These are phyloP conservation scores for Calonectria pteridis DNA, from an alignment of 2,329 filamentous ascomycete genomes.

Conservation along the genomic window DNA sequence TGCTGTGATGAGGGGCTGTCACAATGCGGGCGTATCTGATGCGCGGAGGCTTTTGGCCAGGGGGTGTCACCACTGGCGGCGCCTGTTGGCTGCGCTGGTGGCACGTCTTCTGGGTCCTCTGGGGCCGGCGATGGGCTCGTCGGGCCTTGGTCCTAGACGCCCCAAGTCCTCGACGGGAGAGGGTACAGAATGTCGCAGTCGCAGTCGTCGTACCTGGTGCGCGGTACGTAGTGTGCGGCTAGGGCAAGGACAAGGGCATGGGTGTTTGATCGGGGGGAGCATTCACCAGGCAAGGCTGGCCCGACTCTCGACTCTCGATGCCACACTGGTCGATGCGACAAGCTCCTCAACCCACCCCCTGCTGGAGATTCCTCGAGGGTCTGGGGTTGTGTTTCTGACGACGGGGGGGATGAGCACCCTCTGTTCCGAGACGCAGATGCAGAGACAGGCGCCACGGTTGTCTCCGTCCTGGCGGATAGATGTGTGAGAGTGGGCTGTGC, in stretches of 20 bases:
- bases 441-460: constrained; percentile 6
- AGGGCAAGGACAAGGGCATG: not conserved
- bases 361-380: constrained; percentile 12
- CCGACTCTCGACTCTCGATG: constrained; percentile 17
- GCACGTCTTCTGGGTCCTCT: constrained; percentile 2
- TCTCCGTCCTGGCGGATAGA: constrained; percentile 16
- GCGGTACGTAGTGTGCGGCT: constrained; percentile 11
- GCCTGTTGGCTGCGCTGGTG: constrained; percentile 1
- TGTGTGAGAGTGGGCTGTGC: constrained; percentile 19
- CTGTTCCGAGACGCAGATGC: constrained; percentile 5
- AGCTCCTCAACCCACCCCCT: constrained; percentile 9
- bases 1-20: constrained; percentile 16
- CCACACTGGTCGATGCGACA: constrained; percentile 19
- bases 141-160: not conserved
- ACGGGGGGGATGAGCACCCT: not conserved
- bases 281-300: constrained; percentile 3
- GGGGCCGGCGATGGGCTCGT: not conserved
- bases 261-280: not conserved
- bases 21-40: constrained; percentile 2
- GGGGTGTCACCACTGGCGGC: not conserved
- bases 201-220: constrained; percentile 1
- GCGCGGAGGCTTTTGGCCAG: not conserved
- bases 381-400: constrained; percentile 19
- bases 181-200: not conserved
- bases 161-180: not conserved